Evolutionary conservation across 2,329 filamentous ascomycete species (phyloP), one percentile per base, ranked within the genome.

Genomic region (Sclerotinia spermophila): DNA sequence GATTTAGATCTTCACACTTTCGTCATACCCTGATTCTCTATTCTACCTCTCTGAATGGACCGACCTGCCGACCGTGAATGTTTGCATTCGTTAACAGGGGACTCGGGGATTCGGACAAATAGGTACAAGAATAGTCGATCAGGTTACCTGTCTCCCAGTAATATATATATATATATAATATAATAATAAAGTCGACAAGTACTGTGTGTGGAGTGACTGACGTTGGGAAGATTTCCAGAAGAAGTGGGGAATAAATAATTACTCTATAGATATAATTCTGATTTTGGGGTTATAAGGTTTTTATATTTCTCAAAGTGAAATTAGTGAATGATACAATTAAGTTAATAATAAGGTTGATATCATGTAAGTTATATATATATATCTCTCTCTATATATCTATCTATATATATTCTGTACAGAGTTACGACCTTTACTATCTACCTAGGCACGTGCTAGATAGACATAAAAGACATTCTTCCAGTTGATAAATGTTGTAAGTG

Each of bases 21-120:
- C 42, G 60, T 35, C 60, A 64, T 64, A 42, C 60, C 42, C 42
- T 64, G 59, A 15, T 33, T 44, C 21, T 24, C 38, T 24, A 21
- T 30, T 62, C 40, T 62, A 33, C 21, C 7, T 21, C 15, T 30
- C 33, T 40, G 3, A 19, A 53, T 65, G 35, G 62, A 53, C n/a
- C 62, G 45, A 53, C 62, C 62, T 65, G 33, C 62, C 62, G 61
- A 65, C 62, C 48, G 48, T 53, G 27, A 15, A 53, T 53, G 48
- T 66, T 66, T 66, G 35, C 62, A 66, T 40, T 66, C 45, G 62
- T 66, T 8, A 38, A 11, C 35, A 38, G 33, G 56, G 45, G 21
- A 38, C 35, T 59, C 30, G 44, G 44, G 17, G 21, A 51, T 51
- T 13, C 61, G 61, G 44, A 51, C 42, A 30, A 35, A 33, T 45